phyloP scores from a whole-genome alignment of 257 asterid species.

The Primulina tabacum region DNA sequence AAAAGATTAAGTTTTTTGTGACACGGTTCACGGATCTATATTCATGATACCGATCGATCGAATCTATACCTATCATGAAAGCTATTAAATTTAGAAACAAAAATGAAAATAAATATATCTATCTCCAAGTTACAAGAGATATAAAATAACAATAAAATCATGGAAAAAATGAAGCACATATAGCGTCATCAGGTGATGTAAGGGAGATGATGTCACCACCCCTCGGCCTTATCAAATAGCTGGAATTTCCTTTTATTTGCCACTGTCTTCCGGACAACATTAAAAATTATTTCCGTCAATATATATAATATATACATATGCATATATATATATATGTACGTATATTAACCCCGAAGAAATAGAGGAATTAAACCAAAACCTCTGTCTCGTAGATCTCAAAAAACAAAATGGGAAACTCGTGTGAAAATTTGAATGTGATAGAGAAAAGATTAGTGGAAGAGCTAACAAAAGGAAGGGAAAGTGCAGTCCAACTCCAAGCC shows the following conservation, averaged over 20 bases:
- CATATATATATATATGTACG: too few relatives aligned
- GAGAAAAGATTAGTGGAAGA: conserved; percentile 12
- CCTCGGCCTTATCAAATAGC: background rate
- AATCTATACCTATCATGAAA: too few relatives aligned
- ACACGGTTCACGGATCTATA: too few relatives aligned
- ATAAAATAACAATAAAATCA: too few relatives aligned
- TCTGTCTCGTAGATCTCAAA: background rate
- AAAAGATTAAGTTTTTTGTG: too few relatives aligned
- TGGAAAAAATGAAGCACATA: background rate
- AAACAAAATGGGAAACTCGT: background rate
- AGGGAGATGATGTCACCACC: background rate
- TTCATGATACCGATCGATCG: too few relatives aligned
- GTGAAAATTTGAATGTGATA: background rate
- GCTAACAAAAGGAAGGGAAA: conserved; percentile 38
- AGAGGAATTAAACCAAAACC: background rate
- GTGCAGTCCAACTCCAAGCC: conserved; percentile 33
- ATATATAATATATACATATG: too few relatives aligned
- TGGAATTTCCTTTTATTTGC: conserved; percentile 7
- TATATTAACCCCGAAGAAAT: background rate
- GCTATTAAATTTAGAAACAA: too few relatives aligned
- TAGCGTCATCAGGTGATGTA: background rate
- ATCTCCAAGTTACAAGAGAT: too few relatives aligned
- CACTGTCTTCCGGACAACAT: background rate
- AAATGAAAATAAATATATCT: too few relatives aligned
- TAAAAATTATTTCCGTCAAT: background rate